Evolutionary conservation across 164 flowering plant species (phyloP), one percentile per base, ranked within the genome.

Genomic region (Aristolochia californica): DNA sequence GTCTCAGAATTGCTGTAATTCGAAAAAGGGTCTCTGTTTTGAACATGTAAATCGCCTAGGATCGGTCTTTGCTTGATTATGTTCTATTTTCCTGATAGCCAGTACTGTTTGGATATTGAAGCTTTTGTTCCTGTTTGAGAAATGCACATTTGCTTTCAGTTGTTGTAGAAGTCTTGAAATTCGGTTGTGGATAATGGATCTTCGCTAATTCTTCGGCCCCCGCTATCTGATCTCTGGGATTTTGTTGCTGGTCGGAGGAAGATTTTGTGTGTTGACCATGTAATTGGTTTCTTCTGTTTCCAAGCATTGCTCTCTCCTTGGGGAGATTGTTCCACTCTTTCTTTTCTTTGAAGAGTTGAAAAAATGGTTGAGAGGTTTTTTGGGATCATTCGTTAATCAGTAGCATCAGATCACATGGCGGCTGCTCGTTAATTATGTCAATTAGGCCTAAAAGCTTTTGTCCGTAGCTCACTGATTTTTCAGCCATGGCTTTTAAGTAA

Each of bases 281-380:
- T 78, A 78, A 72, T 14, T 65, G 57, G 53, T 27, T 56, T 65
- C 56, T 40, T 51, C 14, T 24, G 13, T 38, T 59, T 16, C 48
- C 38, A 61, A 54, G 58, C 60, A 59, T 56, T 67, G 68, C 61
- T 40, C 53, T 50, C 51, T 47, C 28, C 38, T 22, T 45, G 28
- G 28, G 63, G 24, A 14, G 21, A 47, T 44, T 62, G 57, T 25
- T 25, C 65, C 55, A 20, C 27, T 47, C 21, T 55, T 55, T 18
- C 20, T 55, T 5, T 4, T 51, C 1, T 2, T 18, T 61, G 53
- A 57, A 59, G 54, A 45, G 54, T 45, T 26, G 52, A 62, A 62
- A 51, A 57, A 61, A 77, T 82, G 86, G 75, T 70, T 73, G 72
- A 74, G 63, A 68, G 55, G 43, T 68, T 48, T 53, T 13, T 59